Percentiles rank a stretch among this genome's conserved stretches.
phyloP scores from a whole-genome alignment of 805 yeast species.

The Starmerella bombi region DNA sequence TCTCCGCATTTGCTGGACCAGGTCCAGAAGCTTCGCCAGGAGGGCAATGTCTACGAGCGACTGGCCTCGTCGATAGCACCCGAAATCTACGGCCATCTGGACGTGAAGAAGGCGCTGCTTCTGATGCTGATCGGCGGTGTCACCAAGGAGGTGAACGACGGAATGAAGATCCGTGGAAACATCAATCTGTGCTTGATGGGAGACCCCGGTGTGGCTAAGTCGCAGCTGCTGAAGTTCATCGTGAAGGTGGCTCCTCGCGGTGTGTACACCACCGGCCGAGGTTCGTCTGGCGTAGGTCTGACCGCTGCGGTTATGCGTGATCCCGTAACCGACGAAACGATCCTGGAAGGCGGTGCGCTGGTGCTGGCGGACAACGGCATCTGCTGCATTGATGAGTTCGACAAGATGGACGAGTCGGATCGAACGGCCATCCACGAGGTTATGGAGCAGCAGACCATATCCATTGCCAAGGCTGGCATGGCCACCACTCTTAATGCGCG shows the following conservation, averaged over 20 bases:
- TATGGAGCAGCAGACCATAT: slow-evolving; percentile 97
- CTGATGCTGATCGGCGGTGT: slow-evolving; percentile 88
- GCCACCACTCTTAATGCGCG: slow-evolving; percentile 92
- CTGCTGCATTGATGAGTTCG: slow-evolving; percentile 97
- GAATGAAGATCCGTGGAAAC: slow-evolving; percentile 95
- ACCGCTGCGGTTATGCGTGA: slow-evolving; percentile 99
- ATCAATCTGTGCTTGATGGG: slow-evolving; percentile 94
- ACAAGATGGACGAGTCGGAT: slow-evolving; percentile 95
- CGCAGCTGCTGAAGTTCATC: slow-evolving; percentile 83
- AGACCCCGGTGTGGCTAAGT: slow-evolving; percentile 98
- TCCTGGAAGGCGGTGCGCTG: slow-evolving; percentile 94
- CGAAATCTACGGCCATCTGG: slow-evolving; percentile 87
- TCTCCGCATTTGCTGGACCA: slow-evolving; percentile 38
- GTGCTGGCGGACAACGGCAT: slow-evolving; percentile 95
- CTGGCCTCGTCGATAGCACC: slow-evolving; percentile 90
- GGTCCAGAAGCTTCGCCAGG: slow-evolving; percentile 40
- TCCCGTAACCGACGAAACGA: slow-evolving; percentile 98
- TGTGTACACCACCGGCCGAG: slow-evolving; percentile 95
- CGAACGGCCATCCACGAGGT: slow-evolving; percentile 98
- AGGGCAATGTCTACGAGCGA: slow-evolving; percentile 65
- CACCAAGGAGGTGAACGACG: slow-evolving; percentile 87
- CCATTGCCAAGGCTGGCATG: slow-evolving; percentile 95
- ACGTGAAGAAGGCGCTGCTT: slow-evolving; percentile 81
- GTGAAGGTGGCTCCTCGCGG: slow-evolving; percentile 91
- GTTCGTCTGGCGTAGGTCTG: slow-evolving; percentile 96